Evolutionary conservation across 2,329 filamentous ascomycete genomes (phyloP).

Genomic region (Tolypocladium cylindrosporum): DNA sequence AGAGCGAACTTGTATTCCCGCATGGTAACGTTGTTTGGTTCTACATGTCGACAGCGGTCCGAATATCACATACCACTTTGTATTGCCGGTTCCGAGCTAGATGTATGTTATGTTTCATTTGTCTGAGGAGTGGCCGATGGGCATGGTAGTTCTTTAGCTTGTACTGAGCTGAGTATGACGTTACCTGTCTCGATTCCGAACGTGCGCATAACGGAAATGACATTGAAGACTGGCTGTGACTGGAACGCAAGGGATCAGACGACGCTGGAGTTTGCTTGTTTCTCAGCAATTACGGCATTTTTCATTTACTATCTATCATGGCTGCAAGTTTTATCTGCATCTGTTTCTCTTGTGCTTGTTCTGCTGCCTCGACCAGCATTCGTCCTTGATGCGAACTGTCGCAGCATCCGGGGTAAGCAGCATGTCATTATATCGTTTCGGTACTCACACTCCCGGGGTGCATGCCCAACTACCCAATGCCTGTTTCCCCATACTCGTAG

Average conservation of each 20-base stretch:
- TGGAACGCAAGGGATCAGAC: neutral
- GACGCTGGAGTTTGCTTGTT: neutral
- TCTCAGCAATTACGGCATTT: neutral
- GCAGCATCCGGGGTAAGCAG: no score
- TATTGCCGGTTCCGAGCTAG: neutral
- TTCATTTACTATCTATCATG: neutral
- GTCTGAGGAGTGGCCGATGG: neutral
- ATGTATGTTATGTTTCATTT: neutral
- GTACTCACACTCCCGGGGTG: no score
- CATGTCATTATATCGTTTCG: no score
- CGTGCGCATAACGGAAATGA: neutral
- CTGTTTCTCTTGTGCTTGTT: no score
- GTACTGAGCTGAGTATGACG: neutral
- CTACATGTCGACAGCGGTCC: constrained; percentile 1
- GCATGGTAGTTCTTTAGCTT: neutral
- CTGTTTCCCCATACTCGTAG: no score
- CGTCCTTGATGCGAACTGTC: no score
- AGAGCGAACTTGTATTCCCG: constrained; percentile 5
- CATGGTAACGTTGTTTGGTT: constrained; percentile 1
- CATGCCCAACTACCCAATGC: no score
- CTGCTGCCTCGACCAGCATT: no score
- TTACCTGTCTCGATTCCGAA: neutral
- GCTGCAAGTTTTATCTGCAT: neutral
- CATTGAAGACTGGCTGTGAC: neutral
- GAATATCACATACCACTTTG: constrained; percentile 5